Evolutionary conservation across 345 rosid genomes (phyloP), one percentile per base, ranked within the genome.

Genomic region (Citrus mangshanensis): DNA sequence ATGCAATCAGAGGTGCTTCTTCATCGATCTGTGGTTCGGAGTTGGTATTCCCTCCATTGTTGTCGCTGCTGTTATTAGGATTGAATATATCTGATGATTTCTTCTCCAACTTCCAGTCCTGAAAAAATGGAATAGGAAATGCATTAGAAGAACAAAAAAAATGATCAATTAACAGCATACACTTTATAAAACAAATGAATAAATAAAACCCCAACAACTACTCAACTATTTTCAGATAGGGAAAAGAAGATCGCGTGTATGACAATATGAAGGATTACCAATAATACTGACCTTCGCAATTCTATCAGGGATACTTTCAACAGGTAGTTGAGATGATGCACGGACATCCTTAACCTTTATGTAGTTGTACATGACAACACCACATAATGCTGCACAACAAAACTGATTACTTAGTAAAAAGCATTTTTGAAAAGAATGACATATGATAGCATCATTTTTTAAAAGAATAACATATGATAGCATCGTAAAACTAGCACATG

Each of bases 101-200:
- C 93, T 95, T 95, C 86, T 92, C 98, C 85, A 92, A 72, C 85
- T 92, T 97, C 93, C 93, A 91, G 27, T 97, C 98, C 99, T 94
- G 89, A 42, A 79, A 34, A 34, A 46, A 63, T 24, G 34, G 61
- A 34, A 34, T 25, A 22, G 7, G 32, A 40, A 62, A 32, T 9
- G 9, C 68, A 75, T 28, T 16, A 59, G 58, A 79, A n/a, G 3
- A 34, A 37, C 46, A 61, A 56, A 27, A 22, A 54, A 54, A 16
- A 18, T 14, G 37, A 46, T 22, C 9, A 10, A 28, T n/a, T 34
- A 22, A 58, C 34, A 54, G 38, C 64, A 18, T 13, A 7, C 9
- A 46, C 28, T 63, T 63, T 30, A 65, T 7, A 68, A 42, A 68
- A 24, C 66, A 8, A 3, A 3, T 7, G 0, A 37, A n/a, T 4